Base-by-base conservation (phyloP, 2,329 filamentous ascomycete species). In the Diplodia mutila region DNA sequence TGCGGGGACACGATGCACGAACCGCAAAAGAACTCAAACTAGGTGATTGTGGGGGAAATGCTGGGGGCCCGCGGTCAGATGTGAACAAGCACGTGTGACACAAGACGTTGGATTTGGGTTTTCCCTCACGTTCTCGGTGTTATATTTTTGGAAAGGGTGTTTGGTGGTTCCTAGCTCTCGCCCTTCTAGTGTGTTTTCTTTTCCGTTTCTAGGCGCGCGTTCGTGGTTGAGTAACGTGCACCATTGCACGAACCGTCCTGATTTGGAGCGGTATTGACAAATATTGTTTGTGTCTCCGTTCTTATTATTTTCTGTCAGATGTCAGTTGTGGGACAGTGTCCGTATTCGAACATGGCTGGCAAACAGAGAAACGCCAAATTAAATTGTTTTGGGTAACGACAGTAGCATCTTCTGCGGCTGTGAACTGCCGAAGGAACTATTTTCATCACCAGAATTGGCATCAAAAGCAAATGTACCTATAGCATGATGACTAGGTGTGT, bases 101-200 rank as follows among this genome's bases (percentile, higher is more conserved):
- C 51, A 54, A 25, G 53, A 57, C 53, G 53, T 57, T 37, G 53
- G 18, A 39, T 57, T 57, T 57, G 53, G 53, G 53, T 57, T 37
- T 37, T 18, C 34, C 11, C 11, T 21, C 21, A 11, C 29, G 53
- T 57, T 21, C n/a, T 3, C 14, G 4, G 4, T 14, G 21, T 21
- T 39, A 23, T 57, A 25, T 37, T 39, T 57, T 57, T 57, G 53
- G 53, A 18, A 39, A 46, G n/a, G 18, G 42, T n/a, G 42, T 21
- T 21, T 46, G 18, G 42, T 46, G 18, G 42, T 46, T n/a, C 42
- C 21, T 11, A 8, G 7, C 1, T n/a, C 42, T 21, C 9, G 8
- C 18, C n/a, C 42, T 46, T 46, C 42, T 46, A 46, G n/a, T 21
- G 18, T 46, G 42, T 4, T 46, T 46, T 46, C 42, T 21, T n/a